A percentile compares a stretch with the other conserved stretches of the same genome.
Conservation (phyloP, 441 rosid species). For the Adansonia gregorii region DNA sequence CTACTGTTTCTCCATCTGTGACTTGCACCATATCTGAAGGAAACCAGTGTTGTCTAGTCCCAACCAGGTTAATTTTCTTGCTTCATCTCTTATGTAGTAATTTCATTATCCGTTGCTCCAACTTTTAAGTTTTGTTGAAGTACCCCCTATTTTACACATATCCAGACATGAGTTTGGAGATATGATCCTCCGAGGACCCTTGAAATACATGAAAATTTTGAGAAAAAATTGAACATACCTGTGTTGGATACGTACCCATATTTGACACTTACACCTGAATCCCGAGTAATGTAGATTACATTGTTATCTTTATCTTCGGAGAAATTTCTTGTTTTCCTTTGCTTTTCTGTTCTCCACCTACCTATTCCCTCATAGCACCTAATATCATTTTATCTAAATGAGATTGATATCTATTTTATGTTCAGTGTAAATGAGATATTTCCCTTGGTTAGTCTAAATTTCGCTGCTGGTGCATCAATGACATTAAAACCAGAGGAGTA, state of each 20-base stretch:
- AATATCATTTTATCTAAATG: conserved; percentile 20
- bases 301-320: not conserved
- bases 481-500: conserved; percentile 64
- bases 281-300: no score
- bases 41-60: conserved; percentile 61
- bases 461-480: conserved; percentile 70
- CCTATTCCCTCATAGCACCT: no score
- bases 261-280: no score
- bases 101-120: not conserved
- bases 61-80: conserved; percentile 55
- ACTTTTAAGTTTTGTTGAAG: not conserved
- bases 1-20: conserved; percentile 52
- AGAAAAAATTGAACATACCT: no score
- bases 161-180: no score
- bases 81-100: conserved; percentile 9
- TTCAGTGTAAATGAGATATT: conserved; percentile 59
- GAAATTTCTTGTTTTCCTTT: not conserved
- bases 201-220: no score
- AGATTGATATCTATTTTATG: conserved; percentile 24
- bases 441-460: conserved; percentile 63
- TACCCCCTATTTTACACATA: no score
- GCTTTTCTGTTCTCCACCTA: conserved; percentile 5
- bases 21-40: conserved; percentile 62
- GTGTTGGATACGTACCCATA: no score
- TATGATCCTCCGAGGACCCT: no score